These are phyloP conservation scores for Lizonia empirigonia DNA, from an alignment of 2,329 filamentous ascomycete genomes.

Conservation along the genomic window DNA sequence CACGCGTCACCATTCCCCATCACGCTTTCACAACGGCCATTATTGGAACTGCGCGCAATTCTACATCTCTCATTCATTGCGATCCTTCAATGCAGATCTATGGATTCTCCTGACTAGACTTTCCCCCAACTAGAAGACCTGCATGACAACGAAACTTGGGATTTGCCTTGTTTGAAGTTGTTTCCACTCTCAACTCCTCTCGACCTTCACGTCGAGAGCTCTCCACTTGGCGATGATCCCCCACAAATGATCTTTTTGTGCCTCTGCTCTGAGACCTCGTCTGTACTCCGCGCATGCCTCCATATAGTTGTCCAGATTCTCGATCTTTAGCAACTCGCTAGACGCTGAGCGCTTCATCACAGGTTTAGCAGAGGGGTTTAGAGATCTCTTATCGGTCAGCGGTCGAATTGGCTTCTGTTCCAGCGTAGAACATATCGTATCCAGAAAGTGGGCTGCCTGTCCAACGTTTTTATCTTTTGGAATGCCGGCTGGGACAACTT, in stretches of 20 bases:
- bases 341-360: neutral
- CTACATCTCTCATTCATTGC: too few relatives aligned
- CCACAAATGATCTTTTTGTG: neutral
- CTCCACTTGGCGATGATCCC: neutral
- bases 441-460: neutral
- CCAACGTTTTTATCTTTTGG: neutral
- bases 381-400: neutral
- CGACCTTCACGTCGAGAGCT: neutral
- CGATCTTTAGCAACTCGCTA: neutral
- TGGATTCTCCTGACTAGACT: too few relatives aligned
- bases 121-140: too few relatives aligned
- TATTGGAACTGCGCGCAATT: too few relatives aligned
- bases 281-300: neutral
- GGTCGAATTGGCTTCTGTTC: neutral
- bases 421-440: neutral
- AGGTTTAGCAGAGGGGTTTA: neutral
- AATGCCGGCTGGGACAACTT: neutral
- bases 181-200: neutral
- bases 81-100: too few relatives aligned
- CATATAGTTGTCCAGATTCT: neutral
- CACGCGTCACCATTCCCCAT: neutral
- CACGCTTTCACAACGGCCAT: neutral
- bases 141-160: too few relatives aligned
- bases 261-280: neutral
- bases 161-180: too few relatives aligned